phyloP scores from a whole-genome alignment of 2,329 filamentous ascomycete genomes.

The Westerdykella aurantiaca region DNA sequence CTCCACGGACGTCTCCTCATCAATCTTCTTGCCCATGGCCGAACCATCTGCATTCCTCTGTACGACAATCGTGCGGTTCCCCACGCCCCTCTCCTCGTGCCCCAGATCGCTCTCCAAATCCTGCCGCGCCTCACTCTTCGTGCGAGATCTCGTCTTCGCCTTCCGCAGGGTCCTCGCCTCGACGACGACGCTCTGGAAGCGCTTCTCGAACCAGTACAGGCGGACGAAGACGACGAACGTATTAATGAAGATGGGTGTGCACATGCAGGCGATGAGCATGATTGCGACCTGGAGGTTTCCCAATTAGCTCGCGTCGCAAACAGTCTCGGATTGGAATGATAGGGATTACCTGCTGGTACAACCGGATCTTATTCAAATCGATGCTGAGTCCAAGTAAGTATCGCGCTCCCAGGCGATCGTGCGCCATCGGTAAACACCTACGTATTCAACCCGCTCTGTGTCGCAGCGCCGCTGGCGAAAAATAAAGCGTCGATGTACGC shows the following conservation, averaged over 20 bases:
- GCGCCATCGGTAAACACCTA: constrained; percentile 16
- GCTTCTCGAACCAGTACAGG: constrained; percentile 96
- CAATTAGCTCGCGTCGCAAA: not conserved
- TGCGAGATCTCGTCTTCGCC: constrained; percentile 56
- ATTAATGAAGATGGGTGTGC: constrained; percentile 41
- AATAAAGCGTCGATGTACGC: constrained; percentile 83
- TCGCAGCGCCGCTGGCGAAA: constrained; percentile 78
- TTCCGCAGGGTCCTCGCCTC: constrained; percentile 64
- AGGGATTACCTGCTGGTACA: constrained; percentile 52
- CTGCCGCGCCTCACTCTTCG: constrained; percentile 43
- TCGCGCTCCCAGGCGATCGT: not conserved
- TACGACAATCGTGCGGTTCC: constrained; percentile 60
- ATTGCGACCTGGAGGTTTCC: constrained; percentile 48
- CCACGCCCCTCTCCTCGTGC: constrained; percentile 58
- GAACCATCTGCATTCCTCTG: constrained; percentile 53
- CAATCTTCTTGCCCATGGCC: constrained; percentile 55
- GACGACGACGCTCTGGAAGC: constrained; percentile 76
- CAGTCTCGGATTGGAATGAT: constrained; percentile 26
- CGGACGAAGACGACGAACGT: constrained; percentile 83
- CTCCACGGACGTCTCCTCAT: constrained; percentile 41
- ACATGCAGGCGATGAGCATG: constrained; percentile 32
- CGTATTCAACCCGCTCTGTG: constrained; percentile 91
- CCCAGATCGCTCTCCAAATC: constrained; percentile 41
- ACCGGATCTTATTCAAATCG: constrained; percentile 43
- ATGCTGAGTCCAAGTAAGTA: constrained; percentile 33